phyloP scores from a whole-genome alignment of 169 alveolate species.

The Eimeria necatrix region DNA sequence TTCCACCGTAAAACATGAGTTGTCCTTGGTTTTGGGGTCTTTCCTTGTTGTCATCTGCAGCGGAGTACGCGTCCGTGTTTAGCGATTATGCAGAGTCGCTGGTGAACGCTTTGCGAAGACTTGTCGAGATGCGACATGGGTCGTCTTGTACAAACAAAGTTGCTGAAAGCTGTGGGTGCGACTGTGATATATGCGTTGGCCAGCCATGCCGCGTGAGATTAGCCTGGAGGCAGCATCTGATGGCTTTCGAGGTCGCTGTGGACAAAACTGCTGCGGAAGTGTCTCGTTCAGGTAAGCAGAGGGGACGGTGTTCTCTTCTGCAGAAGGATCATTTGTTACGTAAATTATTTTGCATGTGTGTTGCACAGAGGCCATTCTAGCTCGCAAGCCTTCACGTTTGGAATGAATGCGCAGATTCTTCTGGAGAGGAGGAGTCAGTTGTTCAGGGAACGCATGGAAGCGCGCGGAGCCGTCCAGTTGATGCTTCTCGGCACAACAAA shows the following conservation, averaged over 20 bases:
- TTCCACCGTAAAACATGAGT: no score
- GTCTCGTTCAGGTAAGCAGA: constrained; percentile 59
- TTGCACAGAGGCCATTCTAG: no score
- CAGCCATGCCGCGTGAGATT: constrained; percentile 62
- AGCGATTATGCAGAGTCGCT: constrained; percentile 58
- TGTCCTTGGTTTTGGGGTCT: no score
- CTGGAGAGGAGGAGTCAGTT: constrained; percentile 42
- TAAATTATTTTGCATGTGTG: no score
- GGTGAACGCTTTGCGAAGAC: constrained; percentile 46
- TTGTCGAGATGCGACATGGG: constrained; percentile 49
- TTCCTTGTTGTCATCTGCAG: constrained; percentile 31
- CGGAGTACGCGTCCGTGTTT: constrained; percentile 55
- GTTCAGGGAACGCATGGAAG: background rate
- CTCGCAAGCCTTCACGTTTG: background rate
- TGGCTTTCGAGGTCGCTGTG: constrained; percentile 64
- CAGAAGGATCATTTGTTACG: no score
- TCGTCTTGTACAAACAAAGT: constrained; percentile 1
- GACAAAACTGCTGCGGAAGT: constrained; percentile 58
- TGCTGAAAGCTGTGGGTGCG: constrained; percentile 56
- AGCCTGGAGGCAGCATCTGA: constrained; percentile 61
- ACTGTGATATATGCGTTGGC: constrained; percentile 46
- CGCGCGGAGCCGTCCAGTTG: constrained; percentile 25
- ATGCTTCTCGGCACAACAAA: constrained; percentile 13
- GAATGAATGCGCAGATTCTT: constrained; percentile 20
- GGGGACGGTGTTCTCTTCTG: background rate